Evolutionary conservation across 495 filamentous ascomycete genomes (phyloP), one percentile per base, ranked within the genome.

Genomic region (Beverwykella pulmonaria): DNA sequence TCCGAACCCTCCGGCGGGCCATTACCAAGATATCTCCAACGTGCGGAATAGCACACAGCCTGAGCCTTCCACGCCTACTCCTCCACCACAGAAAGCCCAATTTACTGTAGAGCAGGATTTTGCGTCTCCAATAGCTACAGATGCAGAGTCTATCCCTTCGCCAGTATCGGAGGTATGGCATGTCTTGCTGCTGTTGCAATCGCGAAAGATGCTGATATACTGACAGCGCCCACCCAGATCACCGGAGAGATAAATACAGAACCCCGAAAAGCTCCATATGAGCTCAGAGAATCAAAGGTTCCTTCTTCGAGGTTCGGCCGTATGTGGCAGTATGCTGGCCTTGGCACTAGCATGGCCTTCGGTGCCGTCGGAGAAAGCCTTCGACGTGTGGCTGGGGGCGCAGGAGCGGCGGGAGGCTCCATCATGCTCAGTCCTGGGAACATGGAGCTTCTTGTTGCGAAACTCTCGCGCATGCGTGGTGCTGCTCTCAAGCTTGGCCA

Each of bases 401-500:
- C 87, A 59, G 84, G 64, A 20, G 79, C 80, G 27, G 34, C 70
- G 57, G 80, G 82, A 55, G 88, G 90, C 2, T 94, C 93, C 15
- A 79, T 96, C 48, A 90, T 98, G 83, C 87, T 98, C 67, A 96
- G 89, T 75, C 81, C 91, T 17, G 85, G 82, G 8, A 98, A 98
- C 71, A 91, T 96, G 83, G 92, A 97, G 72, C 82, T 94, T 32
- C 84, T 98, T 3, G 94, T 98, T 4, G 82, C 91, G 19, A 97
- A 93, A 76, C 84, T 98, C 8, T 96, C 92, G 12, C 88, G 90
- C 26, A 98, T 98, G 94, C 87, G 94, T 71, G 94, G 94, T 23
- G 95, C 94, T n/a, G 94, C 94, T 47, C 79, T 98, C n/a, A 98
- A 98, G 77, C 78, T 98, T 5, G 94, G 94, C 4, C 94, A 98